Evolutionary conservation across 2,329 filamentous ascomycete genomes (phyloP).

Genomic region (Scedosporium minutisporum): DNA sequence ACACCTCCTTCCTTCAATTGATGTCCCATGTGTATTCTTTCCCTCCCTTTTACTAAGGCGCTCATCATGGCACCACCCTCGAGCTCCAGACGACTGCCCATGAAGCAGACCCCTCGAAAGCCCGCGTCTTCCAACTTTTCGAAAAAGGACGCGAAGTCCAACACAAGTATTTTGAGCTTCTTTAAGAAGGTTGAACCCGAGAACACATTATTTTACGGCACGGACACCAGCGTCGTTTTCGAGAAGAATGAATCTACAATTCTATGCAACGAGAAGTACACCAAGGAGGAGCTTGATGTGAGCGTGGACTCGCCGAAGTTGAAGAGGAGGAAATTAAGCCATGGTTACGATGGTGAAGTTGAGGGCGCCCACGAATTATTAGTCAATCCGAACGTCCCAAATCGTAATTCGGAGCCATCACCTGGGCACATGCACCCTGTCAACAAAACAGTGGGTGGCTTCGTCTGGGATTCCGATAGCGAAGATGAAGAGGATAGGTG

Average conservation of each 20-base stretch:
- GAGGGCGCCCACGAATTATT: background rate
- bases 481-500: conserved; percentile 28
- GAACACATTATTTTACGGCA: conserved; percentile 10
- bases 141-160: conserved; percentile 34
- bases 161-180: conserved; percentile 62
- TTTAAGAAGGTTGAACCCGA: conserved; percentile 56
- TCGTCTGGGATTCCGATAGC: conserved; percentile 60
- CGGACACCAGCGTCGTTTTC: conserved; percentile 14
- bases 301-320: conserved; percentile 10
- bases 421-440: conserved; percentile 3
- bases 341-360: conserved; percentile 10
- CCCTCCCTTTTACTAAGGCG: background rate
- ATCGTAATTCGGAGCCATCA: background rate
- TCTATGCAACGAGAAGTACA: conserved; percentile 17
- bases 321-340: conserved; percentile 33
- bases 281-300: background rate
- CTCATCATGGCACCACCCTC: conserved; percentile 3
- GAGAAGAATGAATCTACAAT: conserved; percentile 22
- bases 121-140: conserved; percentile 8
- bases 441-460: conserved; percentile 21
- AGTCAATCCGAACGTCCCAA: background rate
- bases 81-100: background rate
- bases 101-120: conserved; percentile 9
- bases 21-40: background rate
- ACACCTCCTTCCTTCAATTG: background rate